Percentiles rank a stretch among this genome's conserved stretches.
Evolutionary conservation across 257 asterid genomes (phyloP).

Genomic region (Catharanthus roseus): DNA sequence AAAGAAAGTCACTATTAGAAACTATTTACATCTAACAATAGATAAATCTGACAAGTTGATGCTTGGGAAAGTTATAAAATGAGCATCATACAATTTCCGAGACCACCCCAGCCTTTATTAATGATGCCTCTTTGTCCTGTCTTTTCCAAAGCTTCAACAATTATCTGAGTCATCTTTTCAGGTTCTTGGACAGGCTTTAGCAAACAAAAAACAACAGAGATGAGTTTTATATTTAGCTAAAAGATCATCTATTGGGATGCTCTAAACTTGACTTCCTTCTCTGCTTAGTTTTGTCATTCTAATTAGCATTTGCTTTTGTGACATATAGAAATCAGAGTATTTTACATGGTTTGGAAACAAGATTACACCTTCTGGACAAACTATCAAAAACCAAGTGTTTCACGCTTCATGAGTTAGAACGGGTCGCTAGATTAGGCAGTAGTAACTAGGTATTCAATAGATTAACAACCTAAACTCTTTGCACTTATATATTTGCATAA

Average conservation of each 20-base stretch:
- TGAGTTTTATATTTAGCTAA: neutral
- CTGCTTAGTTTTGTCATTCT: neutral
- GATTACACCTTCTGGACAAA: neutral
- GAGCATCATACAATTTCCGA: conserved; percentile 57
- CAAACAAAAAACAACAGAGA: neutral
- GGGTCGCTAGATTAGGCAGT: neutral
- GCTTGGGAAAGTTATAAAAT: neutral
- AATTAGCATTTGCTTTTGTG: neutral
- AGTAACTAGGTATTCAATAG: neutral
- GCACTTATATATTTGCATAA: neutral
- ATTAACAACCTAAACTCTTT: neutral
- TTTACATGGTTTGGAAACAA: neutral
- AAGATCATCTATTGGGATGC: neutral
- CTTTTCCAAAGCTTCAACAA: conserved; percentile 68
- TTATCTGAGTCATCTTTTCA: conserved; percentile 70
- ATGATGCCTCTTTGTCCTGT: conserved; percentile 90
- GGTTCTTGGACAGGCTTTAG: conserved; percentile 86
- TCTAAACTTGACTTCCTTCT: neutral
- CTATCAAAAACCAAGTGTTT: neutral
- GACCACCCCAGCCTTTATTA: conserved; percentile 97
- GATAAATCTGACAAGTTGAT: neutral
- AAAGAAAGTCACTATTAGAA: neutral
- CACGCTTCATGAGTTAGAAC: neutral
- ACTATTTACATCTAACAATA: neutral
- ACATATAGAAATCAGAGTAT: neutral